Base-by-base conservation (phyloP, 176 grass and related monocot genomes). In the Rhipidocladum racemiflorum region DNA sequence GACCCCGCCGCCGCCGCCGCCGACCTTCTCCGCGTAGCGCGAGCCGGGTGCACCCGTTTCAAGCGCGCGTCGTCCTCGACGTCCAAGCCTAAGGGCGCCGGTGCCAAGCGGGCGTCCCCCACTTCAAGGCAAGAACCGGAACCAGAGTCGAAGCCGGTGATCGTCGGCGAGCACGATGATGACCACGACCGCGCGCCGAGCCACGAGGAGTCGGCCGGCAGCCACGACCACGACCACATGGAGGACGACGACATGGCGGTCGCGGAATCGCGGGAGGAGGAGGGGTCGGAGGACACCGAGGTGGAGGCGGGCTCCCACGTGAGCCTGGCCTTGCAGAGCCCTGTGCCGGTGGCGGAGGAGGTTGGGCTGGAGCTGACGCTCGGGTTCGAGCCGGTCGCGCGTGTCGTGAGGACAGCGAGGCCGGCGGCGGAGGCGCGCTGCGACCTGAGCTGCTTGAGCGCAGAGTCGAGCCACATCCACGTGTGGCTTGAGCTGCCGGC, bases 311-410 rank as follows among this genome's bases (percentile, higher is more conserved):
- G 70, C 13, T 89, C 91, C 40, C 84, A 92, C 77, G 91, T 92
- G 6, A 92, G 91, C 87, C 91, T 89, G 32, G 91, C 80, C 21
- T 87, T 84, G 79, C 87, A 36, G 38, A 85, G 79, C 76, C 66
- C 69, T 6, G 18, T 6, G 42, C 32, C 13, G 27, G 29, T 6
- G 57, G 44, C 20, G 8, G 35, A 27, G 9, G 62, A 34, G 23
- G 64, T 86, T 4, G 84, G 51, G 25, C 87, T 92, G 27, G 87
- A 89, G 18, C 84, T 92, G 15, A 87, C 91, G 27, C 87, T 92
- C 11, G 91, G 91, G 15, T 63, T 92, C 45, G 34, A 65, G 34
- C 79, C 55, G 9, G 45, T 54, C 24, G 4, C 36, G 38, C 67
- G 80, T 40, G 44, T 34, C 11, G 10, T 4, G 59, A 78, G 76